Base-by-base conservation (phyloP, 176 grass and related monocot species). In the Juncus inflexus region DNA sequence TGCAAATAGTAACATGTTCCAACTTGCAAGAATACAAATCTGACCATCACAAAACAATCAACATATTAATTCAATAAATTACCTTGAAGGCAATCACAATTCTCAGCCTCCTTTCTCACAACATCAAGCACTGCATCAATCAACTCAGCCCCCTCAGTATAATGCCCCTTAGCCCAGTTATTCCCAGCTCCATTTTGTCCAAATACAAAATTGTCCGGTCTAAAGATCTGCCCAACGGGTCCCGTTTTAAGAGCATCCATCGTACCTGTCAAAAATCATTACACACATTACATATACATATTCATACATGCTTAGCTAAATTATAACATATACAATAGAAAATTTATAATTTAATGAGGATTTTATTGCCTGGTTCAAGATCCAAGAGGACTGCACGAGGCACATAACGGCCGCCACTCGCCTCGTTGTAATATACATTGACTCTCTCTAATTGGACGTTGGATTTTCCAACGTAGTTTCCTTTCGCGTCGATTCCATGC, bases 101-200 rank as follows among this genome's bases (percentile, higher is more conserved):
- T 64, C 57, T 19, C 61, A 10, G 76, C 76, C 66, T 74, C 60
- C 5, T 55, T 75, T 53, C 67, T 58, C 53, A 66, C 52, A 1
- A 69, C 69, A 39, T 79, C 67, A 6, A 58, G 71, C 1, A 40
- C 55, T 10, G 40, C 2, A 3, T 57, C 64, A 8, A 76, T 38
- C 73, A 95, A 79, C 83, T 95, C 86, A 0, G 91, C 91, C 45
- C 91, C 91, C 81, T 95, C 90, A 16, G 90, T 95, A 76, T 95
- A 95, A 83, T 95, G 91, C 0, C 91, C 91, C 81, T 95, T 95
- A 52, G 87, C 91, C 91, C 87, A 95, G 87, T 95, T 95, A 78
- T 95, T 95, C 1, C 87, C 87, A 5, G 91, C 91, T 6, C 91
- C 91, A 5, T 87, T 87, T 78, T 95, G 87, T 35, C 87, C 87